These are phyloP conservation scores for Volvox reticuliferus DNA, from an alignment of 139 green algal genomes.

Conservation along the genomic window DNA sequence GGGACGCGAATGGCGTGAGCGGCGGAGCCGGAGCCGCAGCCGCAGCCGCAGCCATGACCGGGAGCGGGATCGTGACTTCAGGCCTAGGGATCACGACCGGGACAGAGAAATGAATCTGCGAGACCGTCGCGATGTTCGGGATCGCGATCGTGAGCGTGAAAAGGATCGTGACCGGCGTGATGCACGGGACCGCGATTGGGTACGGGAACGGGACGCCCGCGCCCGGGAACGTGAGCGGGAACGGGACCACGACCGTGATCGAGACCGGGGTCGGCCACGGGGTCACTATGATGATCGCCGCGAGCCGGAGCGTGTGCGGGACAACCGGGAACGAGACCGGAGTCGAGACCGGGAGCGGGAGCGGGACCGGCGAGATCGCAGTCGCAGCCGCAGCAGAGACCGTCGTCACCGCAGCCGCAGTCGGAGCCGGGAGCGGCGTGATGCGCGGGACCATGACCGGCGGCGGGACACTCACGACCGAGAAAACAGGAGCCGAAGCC, in stretches of 20 bases:
- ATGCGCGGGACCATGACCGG: slow-evolving; percentile 12
- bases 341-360: slow-evolving; percentile 8
- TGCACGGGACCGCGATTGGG: slow-evolving; percentile 8
- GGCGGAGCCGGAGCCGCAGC: neutral
- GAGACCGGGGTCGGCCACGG: neutral
- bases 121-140: neutral
- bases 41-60: slow-evolving; percentile 10
- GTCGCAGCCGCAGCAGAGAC: neutral
- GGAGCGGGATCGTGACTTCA: slow-evolving; percentile 21
- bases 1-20: slow-evolving; percentile 5
- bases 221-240: slow-evolving; percentile 3
- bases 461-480: neutral
- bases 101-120: neutral
- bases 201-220: neutral
- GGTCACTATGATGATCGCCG: neutral
- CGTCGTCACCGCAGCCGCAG: neutral
- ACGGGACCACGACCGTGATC: neutral
- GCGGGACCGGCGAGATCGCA: neutral
- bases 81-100: slow-evolving; percentile 3
- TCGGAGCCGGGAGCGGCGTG: neutral
- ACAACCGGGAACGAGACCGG: slow-evolving; percentile 13
- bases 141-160: neutral
- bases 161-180: neutral
- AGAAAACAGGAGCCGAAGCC: slow-evolving; percentile 14
- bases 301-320: neutral